phyloP scores from a whole-genome alignment of 139 green algal genomes.

The Chlamydomonas sp. region DNA sequence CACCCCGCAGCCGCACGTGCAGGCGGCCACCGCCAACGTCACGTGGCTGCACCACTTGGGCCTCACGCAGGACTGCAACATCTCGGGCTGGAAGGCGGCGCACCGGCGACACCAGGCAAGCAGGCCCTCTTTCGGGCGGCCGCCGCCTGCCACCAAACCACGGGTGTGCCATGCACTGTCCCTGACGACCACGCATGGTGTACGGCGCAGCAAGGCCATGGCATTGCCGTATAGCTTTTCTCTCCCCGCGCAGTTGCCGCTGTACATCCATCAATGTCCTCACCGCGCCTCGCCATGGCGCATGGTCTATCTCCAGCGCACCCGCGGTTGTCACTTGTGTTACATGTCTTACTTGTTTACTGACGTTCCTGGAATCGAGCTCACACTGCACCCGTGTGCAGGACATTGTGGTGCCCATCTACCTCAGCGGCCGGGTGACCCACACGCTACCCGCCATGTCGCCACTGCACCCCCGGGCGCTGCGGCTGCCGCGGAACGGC shows the following conservation, averaged over 20 bases:
- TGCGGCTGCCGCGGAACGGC: background rate
- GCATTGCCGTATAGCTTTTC: background rate
- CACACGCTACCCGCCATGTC: background rate
- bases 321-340: background rate
- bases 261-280: background rate
- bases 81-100: slow-evolving; percentile 28
- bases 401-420: slow-evolving; percentile 28
- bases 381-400: background rate
- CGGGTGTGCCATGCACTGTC: background rate
- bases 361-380: background rate
- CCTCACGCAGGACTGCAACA: slow-evolving; percentile 11
- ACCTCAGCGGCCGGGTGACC: background rate
- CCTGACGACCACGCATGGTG: background rate
- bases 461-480: slow-evolving; percentile 23
- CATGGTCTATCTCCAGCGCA: background rate
- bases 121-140: background rate
- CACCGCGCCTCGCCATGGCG: background rate
- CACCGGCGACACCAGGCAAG: slow-evolving; percentile 36
- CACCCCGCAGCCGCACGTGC: background rate
- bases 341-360: background rate
- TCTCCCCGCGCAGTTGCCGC: background rate
- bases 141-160: background rate
- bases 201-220: background rate
- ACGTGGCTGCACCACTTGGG: slow-evolving; percentile 57
- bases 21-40: background rate